These are phyloP conservation scores for Colletotrichum navitas DNA, from an alignment of 2,329 filamentous ascomycete genomes.

Conservation along the genomic window DNA sequence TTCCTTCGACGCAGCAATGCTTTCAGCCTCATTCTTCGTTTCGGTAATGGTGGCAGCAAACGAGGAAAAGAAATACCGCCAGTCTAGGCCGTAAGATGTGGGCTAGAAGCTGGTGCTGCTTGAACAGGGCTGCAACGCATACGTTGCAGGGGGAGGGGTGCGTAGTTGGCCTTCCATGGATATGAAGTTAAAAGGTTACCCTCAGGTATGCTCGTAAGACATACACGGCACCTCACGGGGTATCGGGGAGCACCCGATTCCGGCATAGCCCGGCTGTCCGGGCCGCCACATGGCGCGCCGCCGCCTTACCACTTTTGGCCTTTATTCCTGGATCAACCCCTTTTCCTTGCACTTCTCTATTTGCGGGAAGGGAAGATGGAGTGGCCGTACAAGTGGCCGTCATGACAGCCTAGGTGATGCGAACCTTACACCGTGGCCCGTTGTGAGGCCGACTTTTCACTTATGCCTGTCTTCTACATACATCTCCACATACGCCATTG, in stretches of 20 bases:
- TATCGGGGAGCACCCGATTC: neutral
- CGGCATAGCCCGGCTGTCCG: neutral
- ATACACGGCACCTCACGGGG: neutral
- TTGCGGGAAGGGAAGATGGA: neutral
- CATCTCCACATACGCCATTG: neutral
- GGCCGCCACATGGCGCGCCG: conserved; percentile 6
- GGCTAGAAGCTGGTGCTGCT: neutral
- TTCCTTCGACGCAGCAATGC: neutral
- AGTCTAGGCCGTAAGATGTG: neutral
- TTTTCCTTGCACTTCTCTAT: neutral
- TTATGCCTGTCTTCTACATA: neutral
- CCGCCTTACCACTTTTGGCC: neutral
- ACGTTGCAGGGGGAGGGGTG: neutral
- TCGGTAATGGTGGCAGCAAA: neutral
- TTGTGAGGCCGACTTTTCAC: neutral
- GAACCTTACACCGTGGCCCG: neutral
- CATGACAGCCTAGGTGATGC: neutral
- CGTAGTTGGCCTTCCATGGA: neutral
- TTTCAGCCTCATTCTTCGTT: neutral
- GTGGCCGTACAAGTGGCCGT: neutral
- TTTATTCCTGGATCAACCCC: neutral
- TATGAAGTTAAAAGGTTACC: neutral
- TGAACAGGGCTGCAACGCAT: neutral
- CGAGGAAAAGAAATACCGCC: neutral
- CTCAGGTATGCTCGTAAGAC: neutral